Evolutionary conservation across 805 yeast species (phyloP), one percentile per base, ranked within the genome.

Genomic region (Jamesozyma lodderae): DNA sequence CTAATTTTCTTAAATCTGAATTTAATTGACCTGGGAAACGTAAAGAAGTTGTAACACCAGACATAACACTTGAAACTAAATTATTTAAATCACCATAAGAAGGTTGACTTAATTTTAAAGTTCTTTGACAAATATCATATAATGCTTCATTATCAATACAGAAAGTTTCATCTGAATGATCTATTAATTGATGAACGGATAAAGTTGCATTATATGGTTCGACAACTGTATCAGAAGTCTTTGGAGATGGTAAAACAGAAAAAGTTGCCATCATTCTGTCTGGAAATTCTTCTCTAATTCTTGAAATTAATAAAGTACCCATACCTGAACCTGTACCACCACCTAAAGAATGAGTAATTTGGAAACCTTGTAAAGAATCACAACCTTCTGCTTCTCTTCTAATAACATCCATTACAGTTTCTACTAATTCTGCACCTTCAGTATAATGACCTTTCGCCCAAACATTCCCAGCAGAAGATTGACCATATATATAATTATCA

Each of bases 371-470:
- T 52, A 87, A 72, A 45, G 94, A 81, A 62, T 87, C 96, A 63
- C 94, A 78, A 31, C 81, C 81, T 68, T 87, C 96, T 24, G 94
- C 95, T 65, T 87, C 96, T 63, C 95, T 80, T 68, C 96, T 79
- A 33, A 87, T 77, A 25, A 82, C 86, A 49, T 87, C 96, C 72
- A 87, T 65, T 16, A 87, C 95, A 18, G 86, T 75, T 57, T 87
- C 95, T 31, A 84, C 88, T 48, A 87, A 72, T 69, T 87, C 96
- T 4, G 96, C 95, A 53, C 96, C 96, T 64, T 87, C 96, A 27
- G 96, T 87, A 70, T 87, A 87, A 67, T 83, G 92, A 58, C 96
- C 96, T 63, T 86, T 87, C 40, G 96, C 96, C 96, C 96, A 87
- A 53, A 84, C 94, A 57, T 87, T 87, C 53, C 95, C 96, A 1